Evolutionary conservation across 441 rosid species (phyloP).

Genomic region (Rhodomyrtus psidioides): DNA sequence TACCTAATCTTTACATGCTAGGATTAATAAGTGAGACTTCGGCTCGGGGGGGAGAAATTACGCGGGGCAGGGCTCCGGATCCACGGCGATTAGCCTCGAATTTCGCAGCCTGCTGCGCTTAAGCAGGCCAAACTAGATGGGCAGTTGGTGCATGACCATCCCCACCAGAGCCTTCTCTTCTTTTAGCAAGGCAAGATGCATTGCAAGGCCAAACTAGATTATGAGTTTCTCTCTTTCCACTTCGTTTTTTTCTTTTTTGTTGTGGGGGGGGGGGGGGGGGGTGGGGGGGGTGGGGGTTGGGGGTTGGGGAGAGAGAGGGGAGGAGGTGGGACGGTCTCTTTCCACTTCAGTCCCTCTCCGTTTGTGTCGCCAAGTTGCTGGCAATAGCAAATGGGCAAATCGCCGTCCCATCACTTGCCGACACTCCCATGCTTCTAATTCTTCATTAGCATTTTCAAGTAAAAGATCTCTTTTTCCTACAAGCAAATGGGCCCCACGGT

Average conservation of each 20-base stretch:
- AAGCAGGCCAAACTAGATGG: not conserved
- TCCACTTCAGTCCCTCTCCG: not conserved
- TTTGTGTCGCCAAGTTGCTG: not conserved
- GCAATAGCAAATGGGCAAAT: not conserved
- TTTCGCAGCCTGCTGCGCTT: not conserved
- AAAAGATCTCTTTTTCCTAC: too few relatives aligned
- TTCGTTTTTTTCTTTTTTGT: too few relatives aligned
- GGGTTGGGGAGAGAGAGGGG: too few relatives aligned
- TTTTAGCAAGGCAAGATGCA: not conserved
- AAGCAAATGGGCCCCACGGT: too few relatives aligned
- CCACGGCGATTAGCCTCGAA: not conserved
- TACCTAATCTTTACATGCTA: not conserved
- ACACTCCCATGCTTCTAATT: not conserved
- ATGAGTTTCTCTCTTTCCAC: not conserved
- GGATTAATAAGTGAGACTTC: not conserved
- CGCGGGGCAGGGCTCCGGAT: not conserved
- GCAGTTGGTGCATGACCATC: not conserved
- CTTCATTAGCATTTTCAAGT: not conserved
- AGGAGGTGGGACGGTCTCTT: not conserved
- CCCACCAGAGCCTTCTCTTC: not conserved
- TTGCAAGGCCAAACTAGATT: not conserved
- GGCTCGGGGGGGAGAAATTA: not conserved
- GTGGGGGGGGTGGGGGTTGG: too few relatives aligned
- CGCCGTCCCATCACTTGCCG: not conserved
- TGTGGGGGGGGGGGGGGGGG: too few relatives aligned